These are phyloP conservation scores for Hyaloscypha finlandica DNA, from an alignment of 495 filamentous ascomycete genomes.

Conservation along the genomic window DNA sequence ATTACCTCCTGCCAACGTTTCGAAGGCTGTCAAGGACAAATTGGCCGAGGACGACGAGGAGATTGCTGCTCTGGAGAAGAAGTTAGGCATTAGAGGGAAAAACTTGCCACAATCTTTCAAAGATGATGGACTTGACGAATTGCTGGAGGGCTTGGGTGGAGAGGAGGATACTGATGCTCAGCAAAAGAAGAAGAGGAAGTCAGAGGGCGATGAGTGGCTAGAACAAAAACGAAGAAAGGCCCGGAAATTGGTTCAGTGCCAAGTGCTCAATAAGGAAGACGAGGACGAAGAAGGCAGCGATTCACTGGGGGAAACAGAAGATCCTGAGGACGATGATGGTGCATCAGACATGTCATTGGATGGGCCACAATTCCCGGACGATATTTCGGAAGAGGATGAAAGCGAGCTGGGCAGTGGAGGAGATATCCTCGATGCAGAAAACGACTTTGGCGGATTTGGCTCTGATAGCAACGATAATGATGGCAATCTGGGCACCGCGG, in stretches of 20 bases:
- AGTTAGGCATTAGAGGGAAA: slow-evolving; percentile 81
- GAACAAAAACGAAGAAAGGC: slow-evolving; percentile 50
- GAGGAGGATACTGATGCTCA: slow-evolving; percentile 50
- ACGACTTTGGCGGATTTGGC: slow-evolving; percentile 37
- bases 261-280: slow-evolving; percentile 22
- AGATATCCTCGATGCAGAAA: slow-evolving; percentile 35
- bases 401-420: slow-evolving; percentile 36
- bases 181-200: slow-evolving; percentile 69
- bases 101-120: slow-evolving; percentile 70
- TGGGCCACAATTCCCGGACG: slow-evolving; percentile 28
- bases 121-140: slow-evolving; percentile 83
- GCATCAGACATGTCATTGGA: slow-evolving; percentile 28
- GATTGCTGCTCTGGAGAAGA: slow-evolving; percentile 86
- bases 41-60: slow-evolving; percentile 79
- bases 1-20: slow-evolving; percentile 42
- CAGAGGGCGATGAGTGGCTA: slow-evolving; percentile 56
- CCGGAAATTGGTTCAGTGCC: slow-evolving; percentile 22
- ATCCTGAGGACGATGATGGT: slow-evolving; percentile 29
- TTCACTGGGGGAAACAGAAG: slow-evolving; percentile 28
- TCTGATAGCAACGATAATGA: slow-evolving; percentile 20
- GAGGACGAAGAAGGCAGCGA: slow-evolving; percentile 31
- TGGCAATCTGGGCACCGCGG: slow-evolving; percentile 6
- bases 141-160: slow-evolving; percentile 70
- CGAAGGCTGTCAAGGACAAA: slow-evolving; percentile 62
- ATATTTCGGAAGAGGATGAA: slow-evolving; percentile 31